Conservation (phyloP, 495 filamentous ascomycete species). For the Neohortaea acidophila region DNA sequence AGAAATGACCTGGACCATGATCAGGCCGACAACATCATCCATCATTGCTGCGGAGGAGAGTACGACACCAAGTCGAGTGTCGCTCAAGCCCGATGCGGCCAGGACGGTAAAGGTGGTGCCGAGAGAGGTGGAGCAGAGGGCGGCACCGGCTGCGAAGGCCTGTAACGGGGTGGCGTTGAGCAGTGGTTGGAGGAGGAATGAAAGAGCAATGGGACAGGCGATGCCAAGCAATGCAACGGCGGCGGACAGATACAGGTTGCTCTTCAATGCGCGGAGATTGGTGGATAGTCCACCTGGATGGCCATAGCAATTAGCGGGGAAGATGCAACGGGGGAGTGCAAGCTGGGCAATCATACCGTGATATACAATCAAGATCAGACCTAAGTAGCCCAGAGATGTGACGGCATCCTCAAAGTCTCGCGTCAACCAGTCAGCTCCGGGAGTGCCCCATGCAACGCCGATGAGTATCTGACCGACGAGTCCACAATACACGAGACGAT, state of each 20-base stretch:
- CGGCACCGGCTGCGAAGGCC: slow-evolving; percentile 60
- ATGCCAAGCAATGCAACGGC: slow-evolving; percentile 51
- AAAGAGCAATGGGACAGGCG: slow-evolving; percentile 47
- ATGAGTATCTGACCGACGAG: slow-evolving; percentile 61
- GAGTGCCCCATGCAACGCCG: slow-evolving; percentile 54
- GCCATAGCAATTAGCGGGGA: neutral
- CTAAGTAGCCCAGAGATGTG: slow-evolving; percentile 60
- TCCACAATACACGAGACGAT: slow-evolving; percentile 51
- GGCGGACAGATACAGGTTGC: slow-evolving; percentile 44
- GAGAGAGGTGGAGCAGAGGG: slow-evolving; percentile 59
- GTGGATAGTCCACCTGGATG: slow-evolving; percentile 49
- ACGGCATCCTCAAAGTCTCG: slow-evolving; percentile 37
- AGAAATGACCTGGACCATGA: slow-evolving; percentile 56
- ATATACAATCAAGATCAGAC: slow-evolving; percentile 59
- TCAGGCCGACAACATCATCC: slow-evolving; percentile 68
- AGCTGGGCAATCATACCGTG: slow-evolving; percentile 37
- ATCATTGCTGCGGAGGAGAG: slow-evolving; percentile 62
- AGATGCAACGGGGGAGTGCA: neutral
- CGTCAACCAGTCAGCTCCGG: slow-evolving; percentile 39
- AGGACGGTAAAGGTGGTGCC: slow-evolving; percentile 71
- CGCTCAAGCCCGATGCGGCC: slow-evolving; percentile 36
- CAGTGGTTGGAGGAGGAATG: slow-evolving; percentile 40
- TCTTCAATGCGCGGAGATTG: slow-evolving; percentile 39
- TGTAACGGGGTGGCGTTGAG: slow-evolving; percentile 37
- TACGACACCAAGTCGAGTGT: slow-evolving; percentile 52